Evolutionary conservation across 345 rosid species (phyloP), one percentile per base, ranked within the genome.

Genomic region (Syzygium aqueum): DNA sequence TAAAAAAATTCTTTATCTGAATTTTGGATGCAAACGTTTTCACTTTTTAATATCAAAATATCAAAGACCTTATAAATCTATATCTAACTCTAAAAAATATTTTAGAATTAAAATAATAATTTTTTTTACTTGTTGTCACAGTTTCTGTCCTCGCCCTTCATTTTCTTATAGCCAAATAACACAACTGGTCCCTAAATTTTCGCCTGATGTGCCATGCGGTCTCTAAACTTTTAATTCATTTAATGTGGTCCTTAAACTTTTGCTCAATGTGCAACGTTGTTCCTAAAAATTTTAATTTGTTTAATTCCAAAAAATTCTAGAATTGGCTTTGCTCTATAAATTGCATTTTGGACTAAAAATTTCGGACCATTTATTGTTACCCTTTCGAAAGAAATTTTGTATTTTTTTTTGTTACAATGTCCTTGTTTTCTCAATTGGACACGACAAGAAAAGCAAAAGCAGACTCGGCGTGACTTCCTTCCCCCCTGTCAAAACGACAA

Each of bases 101-200:
- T 27, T 61, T 61, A 0, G 5, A 61, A 0, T 61, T 0, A 12
- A 2, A 27, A 61, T 27, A 61, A 61, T 57, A 57, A 25, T 11
- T 57, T 14, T 57, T 14, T 63, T 63, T 0, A 63, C 19, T 63
- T 63, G 77, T 28, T 1, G 15, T 16, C 17, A 6, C 8, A 17
- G 2, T 28, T 28, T 14, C 40, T 16, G 14, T 8, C 16, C 3
- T 65, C 16, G 22, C 0, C 8, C 30, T 30, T 5, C 40, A 65
- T 65, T 30, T 30, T 30, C 23, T 0, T 0, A 30, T 0, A 1
- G 0, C 0, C 3, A 15, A 30, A 30, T 0, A 3, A 0, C 8
- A 16, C 11, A 16, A 16, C 46, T 1, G 6, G 5, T 52, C 7
- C 21, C 7, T 6, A 5, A 16, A 52, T 19, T 52, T 52, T 16